Evolutionary conservation across 192 early-diverging fungal species (phyloP), one percentile per base, ranked within the genome.

Genomic region (Linnemannia elongata): DNA sequence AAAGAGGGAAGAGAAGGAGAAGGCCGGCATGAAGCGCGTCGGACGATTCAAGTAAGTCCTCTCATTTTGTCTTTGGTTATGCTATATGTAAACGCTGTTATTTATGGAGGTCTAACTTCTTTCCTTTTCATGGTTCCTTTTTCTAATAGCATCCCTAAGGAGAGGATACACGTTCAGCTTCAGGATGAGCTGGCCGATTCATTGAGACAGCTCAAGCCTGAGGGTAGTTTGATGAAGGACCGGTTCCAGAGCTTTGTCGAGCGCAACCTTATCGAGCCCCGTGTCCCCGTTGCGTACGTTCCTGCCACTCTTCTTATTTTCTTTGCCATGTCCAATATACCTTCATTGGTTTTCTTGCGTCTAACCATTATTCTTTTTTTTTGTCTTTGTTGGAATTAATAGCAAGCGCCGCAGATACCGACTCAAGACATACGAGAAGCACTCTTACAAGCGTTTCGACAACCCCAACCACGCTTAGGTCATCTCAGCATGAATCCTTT

Each of bases 191-290:
- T 93, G 15, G 77, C 85, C 10, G 92, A 94, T 76, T 89, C 87
- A 17, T 70, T 92, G 74, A 82, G 92, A 72, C 57, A 74, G 36
- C 76, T 91, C 72, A 89, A 94, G 88, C 93, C 93, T 24, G 93
- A 94, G 82, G 93, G 93, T 27, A 94, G 89, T 52, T 63, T 93
- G 24, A 89, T 94, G 74, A 88, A 81, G 75, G 93, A 93, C 73
- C 88, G 92, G 45, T 91, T 91, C 82, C 77, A 80, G 80, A 91
- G 91, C 69, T 82, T 91, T 75, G 88, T 91, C 69, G 77, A 93
- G 75, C 89, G 92, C 60, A 93, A 91, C 54, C 89, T 93, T 55
- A 91, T 93, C 74, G 92, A 91, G 78, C 89, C 92, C 20, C 82
- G 90, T 83, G 72, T 91, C 24, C 88, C 81, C 30, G 88, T 91